Percentiles rank a stretch among this genome's conserved stretches.
phyloP scores from a whole-genome alignment of 2,329 filamentous ascomycete species.

The Colletotrichum euphorbiae region DNA sequence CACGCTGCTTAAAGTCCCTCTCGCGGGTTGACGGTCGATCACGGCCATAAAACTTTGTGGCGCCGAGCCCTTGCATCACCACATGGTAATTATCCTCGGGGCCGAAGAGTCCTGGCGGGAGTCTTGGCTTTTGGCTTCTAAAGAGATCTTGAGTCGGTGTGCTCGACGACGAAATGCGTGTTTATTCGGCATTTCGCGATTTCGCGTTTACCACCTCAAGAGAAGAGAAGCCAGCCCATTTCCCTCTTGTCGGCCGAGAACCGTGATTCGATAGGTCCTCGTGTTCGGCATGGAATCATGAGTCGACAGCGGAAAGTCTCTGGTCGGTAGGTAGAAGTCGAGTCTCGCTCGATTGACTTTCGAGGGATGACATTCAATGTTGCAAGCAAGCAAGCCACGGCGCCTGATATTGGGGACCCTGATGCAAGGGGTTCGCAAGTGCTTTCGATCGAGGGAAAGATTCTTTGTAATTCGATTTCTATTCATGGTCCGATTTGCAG shows the following conservation, averaged over 20 bases:
- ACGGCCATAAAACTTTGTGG: conserved; percentile 23
- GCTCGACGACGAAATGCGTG: not conserved
- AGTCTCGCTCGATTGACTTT: not conserved
- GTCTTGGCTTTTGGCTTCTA: conserved; percentile 6
- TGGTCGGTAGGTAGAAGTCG: not conserved
- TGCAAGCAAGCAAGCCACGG: not conserved
- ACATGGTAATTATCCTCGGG: not conserved
- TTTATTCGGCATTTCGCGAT: conserved; percentile 18
- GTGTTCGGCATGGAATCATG: conserved; percentile 1
- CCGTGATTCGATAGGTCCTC: not conserved
- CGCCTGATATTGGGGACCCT: not conserved
- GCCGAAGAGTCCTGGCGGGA: conserved; percentile 13
- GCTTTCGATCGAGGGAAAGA: not conserved
- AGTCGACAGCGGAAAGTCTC: conserved; percentile 7
- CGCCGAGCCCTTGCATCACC: conserved; percentile 28
- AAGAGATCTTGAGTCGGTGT: not conserved
- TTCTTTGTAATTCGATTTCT: not conserved
- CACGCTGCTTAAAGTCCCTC: not conserved
- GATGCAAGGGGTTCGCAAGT: not conserved
- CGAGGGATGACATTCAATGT: conserved; percentile 7
- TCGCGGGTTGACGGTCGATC: conserved; percentile 31
- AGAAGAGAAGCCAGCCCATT: not conserved
- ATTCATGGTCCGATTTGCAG: conserved; percentile 9
- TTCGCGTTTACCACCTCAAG: conserved; percentile 3
- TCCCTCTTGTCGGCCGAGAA: not conserved